phyloP scores from a whole-genome alignment of 192 early-diverging fungal species.

The Phycomyces nitens region DNA sequence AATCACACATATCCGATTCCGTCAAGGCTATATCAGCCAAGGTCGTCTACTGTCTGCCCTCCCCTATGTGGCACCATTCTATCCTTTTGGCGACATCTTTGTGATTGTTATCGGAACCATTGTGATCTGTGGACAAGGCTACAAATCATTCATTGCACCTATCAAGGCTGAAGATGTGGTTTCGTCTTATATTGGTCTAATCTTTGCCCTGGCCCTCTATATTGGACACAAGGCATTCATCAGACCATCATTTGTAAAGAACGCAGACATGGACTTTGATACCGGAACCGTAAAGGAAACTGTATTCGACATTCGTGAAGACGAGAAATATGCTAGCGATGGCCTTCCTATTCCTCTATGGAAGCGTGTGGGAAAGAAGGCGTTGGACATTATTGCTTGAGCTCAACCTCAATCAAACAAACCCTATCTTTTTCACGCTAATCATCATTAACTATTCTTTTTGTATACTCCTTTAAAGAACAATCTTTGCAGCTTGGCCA shows the following conservation, averaged over 20 bases:
- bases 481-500: too few relatives aligned
- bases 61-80: constrained; percentile 72
- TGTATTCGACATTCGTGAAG: constrained; percentile 8
- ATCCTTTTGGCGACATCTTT: constrained; percentile 67
- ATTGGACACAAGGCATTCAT: constrained; percentile 46
- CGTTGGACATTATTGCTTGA: constrained; percentile 27
- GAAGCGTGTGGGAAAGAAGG: constrained; percentile 22
- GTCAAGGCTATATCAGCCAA: constrained; percentile 67
- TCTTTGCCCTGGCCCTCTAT: constrained; percentile 58
- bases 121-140: constrained; percentile 55
- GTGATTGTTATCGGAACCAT: constrained; percentile 60
- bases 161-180: constrained; percentile 51
- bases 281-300: constrained; percentile 38
- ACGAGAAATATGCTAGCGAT: constrained; percentile 11
- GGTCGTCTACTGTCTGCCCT: constrained; percentile 56
- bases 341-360: constrained; percentile 17
- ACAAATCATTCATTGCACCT: constrained; percentile 50
- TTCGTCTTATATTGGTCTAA: constrained; percentile 58
- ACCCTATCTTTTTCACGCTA: background rate
- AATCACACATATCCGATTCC: constrained; percentile 78
- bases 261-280: constrained; percentile 58
- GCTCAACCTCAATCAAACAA: background rate
- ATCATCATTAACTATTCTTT: background rate
- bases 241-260: constrained; percentile 47
- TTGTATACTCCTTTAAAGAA: background rate